A percentile compares a stretch with the other conserved stretches of the same genome.
Conservation (phyloP, 164 flowering plant genomes). For the Paratinospora sagittata region DNA sequence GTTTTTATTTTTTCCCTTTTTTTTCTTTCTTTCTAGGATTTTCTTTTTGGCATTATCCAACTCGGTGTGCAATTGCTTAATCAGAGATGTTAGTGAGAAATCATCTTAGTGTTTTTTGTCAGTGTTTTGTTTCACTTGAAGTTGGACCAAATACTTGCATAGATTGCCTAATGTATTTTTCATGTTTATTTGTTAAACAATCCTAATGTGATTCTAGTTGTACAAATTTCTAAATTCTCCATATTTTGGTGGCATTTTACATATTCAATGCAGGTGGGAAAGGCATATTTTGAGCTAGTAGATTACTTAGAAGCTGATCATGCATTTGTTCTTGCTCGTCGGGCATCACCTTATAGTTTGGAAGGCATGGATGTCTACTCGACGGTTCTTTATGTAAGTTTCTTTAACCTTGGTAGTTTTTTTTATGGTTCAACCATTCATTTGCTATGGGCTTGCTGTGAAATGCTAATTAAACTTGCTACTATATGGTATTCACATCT, state of each 20-base stretch:
- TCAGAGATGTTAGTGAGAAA: background rate
- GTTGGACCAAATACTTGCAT: too few relatives aligned
- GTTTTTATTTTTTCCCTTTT: too few relatives aligned
- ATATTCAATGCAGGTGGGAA: slow-evolving; percentile 45
- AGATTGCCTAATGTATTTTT: too few relatives aligned
- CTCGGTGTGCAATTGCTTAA: background rate
- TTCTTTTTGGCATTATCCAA: background rate
- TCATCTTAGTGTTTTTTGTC: background rate
- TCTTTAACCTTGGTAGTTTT: background rate
- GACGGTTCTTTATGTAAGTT: slow-evolving; percentile 92
- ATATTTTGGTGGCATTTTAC: background rate
- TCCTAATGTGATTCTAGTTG: background rate
- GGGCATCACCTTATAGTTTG: slow-evolving; percentile 68
- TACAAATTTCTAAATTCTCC: background rate
- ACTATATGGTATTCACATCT: background rate
- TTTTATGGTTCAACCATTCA: background rate
- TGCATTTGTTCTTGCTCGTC: slow-evolving; percentile 82
- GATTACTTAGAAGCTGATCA: slow-evolving; percentile 76
- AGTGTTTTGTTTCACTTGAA: background rate
- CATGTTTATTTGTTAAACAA: background rate
- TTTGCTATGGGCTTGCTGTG: background rate
- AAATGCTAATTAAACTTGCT: background rate
- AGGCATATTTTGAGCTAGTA: slow-evolving; percentile 56
- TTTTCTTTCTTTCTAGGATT: too few relatives aligned
- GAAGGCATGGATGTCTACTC: slow-evolving; percentile 98